phyloP scores from a whole-genome alignment of 108 stramenopile genomes.

The Aurantiochytrium sp. region DNA sequence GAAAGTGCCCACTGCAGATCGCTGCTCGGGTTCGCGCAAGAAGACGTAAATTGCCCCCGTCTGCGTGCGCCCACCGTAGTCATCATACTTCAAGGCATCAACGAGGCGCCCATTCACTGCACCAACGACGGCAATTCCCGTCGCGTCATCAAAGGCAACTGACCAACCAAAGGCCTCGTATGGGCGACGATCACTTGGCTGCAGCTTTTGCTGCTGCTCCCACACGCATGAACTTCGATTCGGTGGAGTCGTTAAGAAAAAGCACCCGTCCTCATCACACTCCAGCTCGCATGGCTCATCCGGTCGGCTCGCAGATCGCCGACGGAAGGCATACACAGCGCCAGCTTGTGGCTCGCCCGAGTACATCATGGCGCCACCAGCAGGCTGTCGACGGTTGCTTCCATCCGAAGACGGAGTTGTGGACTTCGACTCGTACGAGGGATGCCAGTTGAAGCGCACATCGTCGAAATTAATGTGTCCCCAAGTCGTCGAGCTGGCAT shows the following conservation, averaged over 20 bases:
- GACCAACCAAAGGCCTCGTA: slow-evolving; percentile 53
- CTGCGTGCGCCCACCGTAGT: slow-evolving; percentile 23
- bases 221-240: slow-evolving; percentile 49
- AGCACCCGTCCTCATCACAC: neutral
- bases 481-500: slow-evolving; percentile 49
- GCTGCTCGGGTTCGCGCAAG: slow-evolving; percentile 29
- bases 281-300: neutral
- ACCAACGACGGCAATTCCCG: slow-evolving; percentile 57
- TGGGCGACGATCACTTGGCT: slow-evolving; percentile 56
- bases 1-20: slow-evolving; percentile 29
- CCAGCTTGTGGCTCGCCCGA: slow-evolving; percentile 50
- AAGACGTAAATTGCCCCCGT: slow-evolving; percentile 66
- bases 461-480: slow-evolving; percentile 73
- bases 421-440: neutral
- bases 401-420: slow-evolving; percentile 21
- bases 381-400: slow-evolving; percentile 29
- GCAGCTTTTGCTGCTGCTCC: slow-evolving; percentile 47
- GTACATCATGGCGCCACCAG: slow-evolving; percentile 27
- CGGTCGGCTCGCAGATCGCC: neutral
- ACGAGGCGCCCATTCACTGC: slow-evolving; percentile 14
- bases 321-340: slow-evolving; percentile 58
- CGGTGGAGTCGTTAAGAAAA: neutral
- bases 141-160: slow-evolving; percentile 47
- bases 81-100: neutral
- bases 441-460: slow-evolving; percentile 55